Conservation (phyloP, 1,284 basidiomycete genomes). For the Omphalotus olearius region DNA sequence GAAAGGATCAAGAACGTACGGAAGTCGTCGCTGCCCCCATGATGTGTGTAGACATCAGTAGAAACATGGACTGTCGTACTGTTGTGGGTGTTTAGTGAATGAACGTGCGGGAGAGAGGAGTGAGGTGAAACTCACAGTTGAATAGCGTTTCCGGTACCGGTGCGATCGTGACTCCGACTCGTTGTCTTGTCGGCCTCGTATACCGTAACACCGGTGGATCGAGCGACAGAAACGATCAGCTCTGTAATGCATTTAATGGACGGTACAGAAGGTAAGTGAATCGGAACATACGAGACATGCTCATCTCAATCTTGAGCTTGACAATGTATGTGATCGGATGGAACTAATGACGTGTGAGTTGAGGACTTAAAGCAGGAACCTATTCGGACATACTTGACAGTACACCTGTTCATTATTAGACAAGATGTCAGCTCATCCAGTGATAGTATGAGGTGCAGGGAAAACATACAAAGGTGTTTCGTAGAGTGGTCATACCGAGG, state of each 20-base stretch:
- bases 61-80: background rate
- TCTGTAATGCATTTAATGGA: background rate
- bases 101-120: too few relatives aligned
- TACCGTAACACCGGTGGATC: conserved; percentile 4
- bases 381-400: background rate
- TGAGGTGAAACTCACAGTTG: background rate
- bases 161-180: background rate
- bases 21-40: background rate
- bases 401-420: background rate
- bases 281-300: conserved; percentile 6
- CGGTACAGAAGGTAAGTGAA: background rate
- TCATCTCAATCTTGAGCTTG: conserved; percentile 10
- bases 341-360: background rate
- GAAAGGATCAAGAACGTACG: too few relatives aligned
- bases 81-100: too few relatives aligned
- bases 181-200: background rate
- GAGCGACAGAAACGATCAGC: conserved; percentile 4
- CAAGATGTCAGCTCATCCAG: background rate
- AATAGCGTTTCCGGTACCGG: background rate
- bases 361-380: background rate
- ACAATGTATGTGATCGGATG: conserved; percentile 10
- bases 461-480: background rate
- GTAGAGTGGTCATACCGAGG: conserved; percentile 1
- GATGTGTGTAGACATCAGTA: background rate
- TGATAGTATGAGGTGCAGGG: background rate